A percentile compares a stretch with the other conserved stretches of the same genome.
Evolutionary conservation across 1,284 basidiomycete species (phyloP).

Genomic region (Fistulinella cinereoalba): DNA sequence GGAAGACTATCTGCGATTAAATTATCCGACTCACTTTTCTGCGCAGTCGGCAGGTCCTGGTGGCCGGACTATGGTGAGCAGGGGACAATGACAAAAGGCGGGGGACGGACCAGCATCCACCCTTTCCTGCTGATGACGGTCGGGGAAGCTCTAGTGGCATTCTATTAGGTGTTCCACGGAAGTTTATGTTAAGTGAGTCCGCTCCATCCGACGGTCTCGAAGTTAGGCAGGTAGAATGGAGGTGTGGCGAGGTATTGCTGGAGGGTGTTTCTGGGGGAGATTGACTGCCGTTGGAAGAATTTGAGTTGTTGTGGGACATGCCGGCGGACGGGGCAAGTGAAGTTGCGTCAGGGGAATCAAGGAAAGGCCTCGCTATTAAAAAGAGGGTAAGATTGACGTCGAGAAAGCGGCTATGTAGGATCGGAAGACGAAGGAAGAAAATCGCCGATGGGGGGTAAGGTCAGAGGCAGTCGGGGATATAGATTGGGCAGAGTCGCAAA

Average conservation of each 20-base stretch:
- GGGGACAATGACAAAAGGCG: neutral
- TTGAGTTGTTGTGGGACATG: slow-evolving; percentile 29
- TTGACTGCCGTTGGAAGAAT: slow-evolving; percentile 40
- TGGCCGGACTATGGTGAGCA: slow-evolving; percentile 14
- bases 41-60: slow-evolving; percentile 76
- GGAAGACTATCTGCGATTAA: neutral
- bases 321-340: slow-evolving; percentile 8
- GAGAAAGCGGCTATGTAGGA: slow-evolving; percentile 22
- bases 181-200: slow-evolving; percentile 38
- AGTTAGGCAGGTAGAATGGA: slow-evolving; percentile 38
- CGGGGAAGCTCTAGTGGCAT: slow-evolving; percentile 52
- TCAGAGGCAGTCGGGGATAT: slow-evolving; percentile 31
- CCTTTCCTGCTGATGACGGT: slow-evolving; percentile 55
- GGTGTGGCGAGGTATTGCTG: slow-evolving; percentile 42
- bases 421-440: slow-evolving; percentile 25
- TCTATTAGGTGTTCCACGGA: slow-evolving; percentile 48
- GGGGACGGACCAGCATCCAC: slow-evolving; percentile 67
- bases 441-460: slow-evolving; percentile 22
- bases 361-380: slow-evolving; percentile 24
- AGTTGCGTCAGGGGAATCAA: slow-evolving; percentile 18
- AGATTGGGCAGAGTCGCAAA: slow-evolving; percentile 27
- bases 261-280: slow-evolving; percentile 41
- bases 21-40: slow-evolving; percentile 56
- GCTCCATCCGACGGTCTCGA: slow-evolving; percentile 39
- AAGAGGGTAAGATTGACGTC: slow-evolving; percentile 20